phyloP scores from a whole-genome alignment of 176 grass and related monocot genomes.

The Aegilops speltoides region DNA sequence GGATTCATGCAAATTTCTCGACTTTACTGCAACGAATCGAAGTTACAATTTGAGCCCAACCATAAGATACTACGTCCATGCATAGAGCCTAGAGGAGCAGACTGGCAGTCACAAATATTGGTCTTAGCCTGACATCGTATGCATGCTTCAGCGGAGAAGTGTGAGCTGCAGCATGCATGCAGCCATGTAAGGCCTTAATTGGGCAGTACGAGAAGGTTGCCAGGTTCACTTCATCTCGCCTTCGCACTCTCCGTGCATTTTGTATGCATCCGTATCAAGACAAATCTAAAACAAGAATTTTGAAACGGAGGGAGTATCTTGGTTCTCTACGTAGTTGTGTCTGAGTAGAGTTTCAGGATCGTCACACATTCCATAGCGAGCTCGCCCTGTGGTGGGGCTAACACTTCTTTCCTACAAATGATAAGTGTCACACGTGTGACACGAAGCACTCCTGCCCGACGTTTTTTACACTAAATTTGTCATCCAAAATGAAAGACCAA shows the following conservation, averaged over 20 bases:
- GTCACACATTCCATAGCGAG: no score
- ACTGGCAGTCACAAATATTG: constrained; percentile 24
- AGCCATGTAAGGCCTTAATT: not conserved
- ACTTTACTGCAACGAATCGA: not conserved
- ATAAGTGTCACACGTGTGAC: no score
- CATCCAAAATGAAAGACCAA: no score
- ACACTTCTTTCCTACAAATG: no score
- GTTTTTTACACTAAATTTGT: no score
- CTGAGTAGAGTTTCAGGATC: no score
- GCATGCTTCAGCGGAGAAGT: not conserved
- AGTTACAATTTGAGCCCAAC: not conserved
- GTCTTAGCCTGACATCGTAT: not conserved
- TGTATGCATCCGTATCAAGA: no score
- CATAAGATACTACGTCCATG: not conserved
- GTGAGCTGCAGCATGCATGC: constrained; percentile 9
- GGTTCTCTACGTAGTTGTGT: no score
- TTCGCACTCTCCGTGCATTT: not conserved
- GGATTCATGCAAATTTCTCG: not conserved
- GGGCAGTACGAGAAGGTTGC: not conserved
- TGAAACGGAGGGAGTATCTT: not conserved
- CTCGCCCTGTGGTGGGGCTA: no score
- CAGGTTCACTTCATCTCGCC: not conserved
- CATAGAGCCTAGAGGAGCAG: constrained; percentile 40
- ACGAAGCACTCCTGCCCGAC: no score
- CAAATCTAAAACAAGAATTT: no score